Evolutionary conservation across 176 grass and related monocot species (phyloP).

Genomic region (Oryza nivara): DNA sequence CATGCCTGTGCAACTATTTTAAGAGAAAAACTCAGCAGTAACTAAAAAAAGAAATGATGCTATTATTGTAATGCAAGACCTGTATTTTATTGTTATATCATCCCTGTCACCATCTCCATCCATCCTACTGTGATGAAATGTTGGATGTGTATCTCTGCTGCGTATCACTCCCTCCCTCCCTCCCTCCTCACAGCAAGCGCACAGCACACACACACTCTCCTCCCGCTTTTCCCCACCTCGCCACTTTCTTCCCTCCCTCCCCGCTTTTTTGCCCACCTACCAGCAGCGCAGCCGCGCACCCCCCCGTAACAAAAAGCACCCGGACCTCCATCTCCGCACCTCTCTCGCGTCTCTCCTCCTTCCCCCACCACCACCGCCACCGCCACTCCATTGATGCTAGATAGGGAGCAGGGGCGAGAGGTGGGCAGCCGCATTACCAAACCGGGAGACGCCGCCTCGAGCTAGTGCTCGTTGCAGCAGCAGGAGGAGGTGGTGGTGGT

Average conservation of each 20-base stretch:
- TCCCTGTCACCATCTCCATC: neutral
- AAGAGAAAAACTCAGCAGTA: neutral
- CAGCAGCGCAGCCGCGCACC: constrained; percentile 20
- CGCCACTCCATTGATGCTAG: neutral
- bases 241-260: neutral
- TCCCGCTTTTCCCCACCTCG: constrained; percentile 47
- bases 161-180: neutral
- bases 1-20: neutral
- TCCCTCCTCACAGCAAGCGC: neutral
- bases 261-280: constrained; percentile 60
- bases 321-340: constrained; percentile 46
- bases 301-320: constrained; percentile 50
- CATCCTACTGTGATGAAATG: constrained; percentile 1
- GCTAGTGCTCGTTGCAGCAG: constrained; percentile 4
- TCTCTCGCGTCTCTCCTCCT: neutral
- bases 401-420: neutral
- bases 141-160: constrained; percentile 56
- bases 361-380: neutral
- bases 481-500: constrained; percentile 5
- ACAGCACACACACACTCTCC: neutral
- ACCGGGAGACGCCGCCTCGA: neutral
- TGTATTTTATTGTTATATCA: neutral
- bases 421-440: constrained; percentile 46
- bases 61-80: neutral
- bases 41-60: neutral